phyloP scores from a whole-genome alignment of 129 eudicot species.

The Arctium lappa region DNA sequence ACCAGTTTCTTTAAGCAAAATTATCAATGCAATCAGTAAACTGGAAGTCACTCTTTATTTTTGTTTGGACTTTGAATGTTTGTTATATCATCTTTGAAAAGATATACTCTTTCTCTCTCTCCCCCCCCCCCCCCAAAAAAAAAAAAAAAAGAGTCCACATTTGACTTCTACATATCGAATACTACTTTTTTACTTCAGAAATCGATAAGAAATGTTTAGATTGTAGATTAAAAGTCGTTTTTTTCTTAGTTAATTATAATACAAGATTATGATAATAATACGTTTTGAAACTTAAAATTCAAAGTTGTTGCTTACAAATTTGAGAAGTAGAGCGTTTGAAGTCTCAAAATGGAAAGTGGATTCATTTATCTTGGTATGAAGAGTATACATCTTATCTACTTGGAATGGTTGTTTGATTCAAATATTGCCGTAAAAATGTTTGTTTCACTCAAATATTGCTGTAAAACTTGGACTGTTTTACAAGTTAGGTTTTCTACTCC shows the following conservation, averaged over 20 bases:
- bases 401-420: neutral
- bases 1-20: neutral
- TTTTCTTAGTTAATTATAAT: no score
- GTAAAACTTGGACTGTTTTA: no score
- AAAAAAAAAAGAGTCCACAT: neutral
- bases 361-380: neutral
- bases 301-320: neutral
- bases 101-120: neutral
- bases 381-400: neutral
- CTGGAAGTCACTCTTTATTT: slow-evolving; percentile 11
- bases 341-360: neutral
- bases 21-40: slow-evolving; percentile 2
- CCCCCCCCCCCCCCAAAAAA: no score
- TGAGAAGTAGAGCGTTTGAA: neutral
- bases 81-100: neutral
- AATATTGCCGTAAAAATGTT: no score
- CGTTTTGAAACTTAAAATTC: neutral
- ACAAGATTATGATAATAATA: neutral
- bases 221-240: neutral
- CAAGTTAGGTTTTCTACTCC: neutral
- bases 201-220: neutral
- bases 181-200: neutral
- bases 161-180: neutral
- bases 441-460: no score
- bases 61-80: neutral